Percentiles rank a stretch among this genome's conserved stretches.
phyloP scores from a whole-genome alignment of 2,329 filamentous ascomycete species.

The Fusarium austroafricanum region DNA sequence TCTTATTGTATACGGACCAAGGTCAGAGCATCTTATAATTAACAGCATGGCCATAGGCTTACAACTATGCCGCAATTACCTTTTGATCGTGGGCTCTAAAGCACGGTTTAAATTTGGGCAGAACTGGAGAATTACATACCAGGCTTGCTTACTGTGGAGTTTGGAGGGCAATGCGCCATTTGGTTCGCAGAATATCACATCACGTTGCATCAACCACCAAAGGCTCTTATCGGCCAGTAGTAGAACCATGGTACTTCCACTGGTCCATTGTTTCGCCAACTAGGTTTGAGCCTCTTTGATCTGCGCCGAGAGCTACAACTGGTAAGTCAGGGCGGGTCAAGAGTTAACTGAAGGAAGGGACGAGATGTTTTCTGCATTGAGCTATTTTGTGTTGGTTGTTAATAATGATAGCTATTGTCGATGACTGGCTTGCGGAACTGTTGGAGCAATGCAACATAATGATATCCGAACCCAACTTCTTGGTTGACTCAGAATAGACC shows the following conservation, averaged over 20 bases:
- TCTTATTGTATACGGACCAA: constrained; percentile 24
- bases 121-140: background rate
- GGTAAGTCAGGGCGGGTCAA: constrained; percentile 17
- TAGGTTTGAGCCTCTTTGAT: constrained; percentile 22
- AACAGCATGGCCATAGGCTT: constrained; percentile 24
- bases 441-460: constrained; percentile 29
- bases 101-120: constrained; percentile 4
- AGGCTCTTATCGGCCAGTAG: background rate
- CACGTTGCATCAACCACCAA: constrained; percentile 28
- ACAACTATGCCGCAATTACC: constrained; percentile 10
- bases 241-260: constrained; percentile 10
- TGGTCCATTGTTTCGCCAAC: constrained; percentile 2
- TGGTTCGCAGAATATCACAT: constrained; percentile 24
- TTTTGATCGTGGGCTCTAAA: constrained; percentile 9
- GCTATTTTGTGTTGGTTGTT: constrained; percentile 1
- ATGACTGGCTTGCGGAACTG: constrained; percentile 18
- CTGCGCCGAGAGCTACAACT: constrained; percentile 13
- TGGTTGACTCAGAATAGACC: constrained; percentile 15
- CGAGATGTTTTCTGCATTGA: constrained; percentile 18
- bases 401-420: background rate
- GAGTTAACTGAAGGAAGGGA: constrained; percentile 20
- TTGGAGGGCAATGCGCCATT: constrained; percentile 19
- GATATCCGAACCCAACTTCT: constrained; percentile 13
- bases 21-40: constrained; percentile 19
- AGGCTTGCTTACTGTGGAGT: constrained; percentile 27